These are phyloP conservation scores for Themeda triandra DNA, from an alignment of 176 grass and related monocot species.

Conservation along the genomic window DNA sequence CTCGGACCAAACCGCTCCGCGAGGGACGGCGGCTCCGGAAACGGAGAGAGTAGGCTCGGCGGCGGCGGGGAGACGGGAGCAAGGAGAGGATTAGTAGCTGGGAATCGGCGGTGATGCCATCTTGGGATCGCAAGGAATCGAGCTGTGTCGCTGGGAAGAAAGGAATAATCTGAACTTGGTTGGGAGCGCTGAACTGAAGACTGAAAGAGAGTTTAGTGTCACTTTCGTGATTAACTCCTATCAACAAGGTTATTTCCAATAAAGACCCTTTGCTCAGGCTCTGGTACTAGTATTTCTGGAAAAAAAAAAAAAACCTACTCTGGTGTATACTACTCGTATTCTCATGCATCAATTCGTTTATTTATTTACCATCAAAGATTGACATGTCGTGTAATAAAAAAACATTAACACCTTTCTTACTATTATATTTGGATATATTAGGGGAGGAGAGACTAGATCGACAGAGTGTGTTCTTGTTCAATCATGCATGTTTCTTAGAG, in stretches of 20 bases:
- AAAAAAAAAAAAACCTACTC: neutral
- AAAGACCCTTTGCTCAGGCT: neutral
- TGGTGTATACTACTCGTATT: neutral
- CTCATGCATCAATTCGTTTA: no score
- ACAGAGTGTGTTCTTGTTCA: neutral
- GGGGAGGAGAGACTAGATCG: neutral
- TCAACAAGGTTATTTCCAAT: neutral
- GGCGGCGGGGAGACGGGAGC: neutral
- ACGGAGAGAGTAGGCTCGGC: neutral
- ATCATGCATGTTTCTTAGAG: neutral
- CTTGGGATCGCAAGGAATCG: conserved; percentile 34
- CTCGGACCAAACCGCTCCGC: neutral
- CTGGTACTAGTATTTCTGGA: neutral
- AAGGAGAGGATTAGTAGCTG: neutral
- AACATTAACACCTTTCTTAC: no score
- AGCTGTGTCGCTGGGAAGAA: conserved; percentile 4
- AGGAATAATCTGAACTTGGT: conserved; percentile 16
- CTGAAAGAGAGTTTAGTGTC: neutral
- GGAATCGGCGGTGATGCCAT: conserved; percentile 8
- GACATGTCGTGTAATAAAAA: no score
- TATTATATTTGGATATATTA: no score
- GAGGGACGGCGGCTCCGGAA: neutral
- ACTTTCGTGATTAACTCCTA: neutral
- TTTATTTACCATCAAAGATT: no score
- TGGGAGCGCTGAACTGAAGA: conserved; percentile 6